Evolutionary conservation across 805 yeast genomes (phyloP).

Genomic region (Zygoascus flipseniorum): DNA sequence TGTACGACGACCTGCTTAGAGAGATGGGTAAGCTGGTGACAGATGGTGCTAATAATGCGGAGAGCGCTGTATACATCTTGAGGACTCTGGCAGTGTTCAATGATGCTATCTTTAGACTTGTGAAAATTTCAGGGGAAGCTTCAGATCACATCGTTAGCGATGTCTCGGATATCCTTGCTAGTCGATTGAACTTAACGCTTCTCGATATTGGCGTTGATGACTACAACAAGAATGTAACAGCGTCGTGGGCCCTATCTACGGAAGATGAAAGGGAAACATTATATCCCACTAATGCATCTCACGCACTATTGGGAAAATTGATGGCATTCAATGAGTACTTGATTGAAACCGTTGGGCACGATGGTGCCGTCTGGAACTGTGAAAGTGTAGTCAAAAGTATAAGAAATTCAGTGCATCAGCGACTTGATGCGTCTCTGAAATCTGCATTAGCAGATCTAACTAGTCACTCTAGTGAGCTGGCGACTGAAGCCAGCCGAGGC

Average conservation of each 20-base stretch:
- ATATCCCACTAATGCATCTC: background rate
- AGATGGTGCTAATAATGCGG: background rate
- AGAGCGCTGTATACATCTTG: constrained; percentile 1
- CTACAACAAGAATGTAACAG: background rate
- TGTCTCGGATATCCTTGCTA: background rate
- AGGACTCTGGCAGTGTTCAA: constrained; percentile 1
- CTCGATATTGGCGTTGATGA: background rate
- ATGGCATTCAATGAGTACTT: background rate
- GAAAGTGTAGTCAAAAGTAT: too few species aligned
- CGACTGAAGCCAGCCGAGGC: too few species aligned
- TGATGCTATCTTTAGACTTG: background rate
- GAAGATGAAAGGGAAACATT: background rate
- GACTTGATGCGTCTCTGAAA: too few species aligned
- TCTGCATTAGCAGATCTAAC: too few species aligned
- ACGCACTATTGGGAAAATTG: background rate
- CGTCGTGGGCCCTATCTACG: background rate
- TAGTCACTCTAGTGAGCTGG: too few species aligned
- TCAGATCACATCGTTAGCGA: background rate
- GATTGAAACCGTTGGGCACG: background rate
- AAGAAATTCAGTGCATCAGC: too few species aligned
- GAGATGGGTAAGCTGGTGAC: background rate
- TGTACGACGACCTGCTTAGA: background rate
- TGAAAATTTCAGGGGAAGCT: background rate
- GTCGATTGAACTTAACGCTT: background rate
- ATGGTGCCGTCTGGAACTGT: background rate